phyloP scores from a whole-genome alignment of 2,329 filamentous ascomycete genomes.

The Paracorniculantispora psalliotae region DNA sequence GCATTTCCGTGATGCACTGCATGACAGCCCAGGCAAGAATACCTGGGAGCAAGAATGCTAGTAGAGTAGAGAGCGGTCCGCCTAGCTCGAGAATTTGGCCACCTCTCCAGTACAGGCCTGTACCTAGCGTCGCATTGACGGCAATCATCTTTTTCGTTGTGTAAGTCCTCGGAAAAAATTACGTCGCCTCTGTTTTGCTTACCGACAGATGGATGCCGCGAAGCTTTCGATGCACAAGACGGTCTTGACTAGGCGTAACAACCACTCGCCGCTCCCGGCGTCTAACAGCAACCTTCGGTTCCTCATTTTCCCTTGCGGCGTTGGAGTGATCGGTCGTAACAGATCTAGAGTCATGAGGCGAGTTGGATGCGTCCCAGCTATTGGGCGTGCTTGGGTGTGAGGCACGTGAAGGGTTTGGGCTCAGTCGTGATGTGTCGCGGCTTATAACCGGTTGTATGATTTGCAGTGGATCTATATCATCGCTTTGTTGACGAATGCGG shows the following conservation, averaged over 20 bases:
- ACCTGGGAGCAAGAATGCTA: constrained; percentile 25
- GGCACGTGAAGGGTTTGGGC: background rate
- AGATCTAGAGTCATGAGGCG: background rate
- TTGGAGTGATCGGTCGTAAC: background rate
- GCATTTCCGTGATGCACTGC: constrained; percentile 27
- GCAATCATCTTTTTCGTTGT: constrained; percentile 24
- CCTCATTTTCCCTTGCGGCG: background rate
- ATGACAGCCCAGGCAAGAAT: constrained; percentile 27
- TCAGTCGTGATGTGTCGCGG: background rate
- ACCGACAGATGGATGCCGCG: constrained; percentile 24
- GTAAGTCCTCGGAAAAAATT: background rate
- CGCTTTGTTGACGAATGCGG: background rate
- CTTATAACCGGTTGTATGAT: background rate
- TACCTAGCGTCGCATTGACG: constrained; percentile 24
- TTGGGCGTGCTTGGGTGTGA: background rate
- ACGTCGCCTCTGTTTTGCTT: background rate
- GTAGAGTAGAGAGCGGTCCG: constrained; percentile 22
- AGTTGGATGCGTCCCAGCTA: background rate
- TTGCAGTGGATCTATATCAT: background rate
- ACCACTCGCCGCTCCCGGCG: constrained; percentile 14
- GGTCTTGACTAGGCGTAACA: constrained; percentile 16
- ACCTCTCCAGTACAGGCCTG: constrained; percentile 26
- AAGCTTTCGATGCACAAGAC: constrained; percentile 19
- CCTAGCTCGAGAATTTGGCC: constrained; percentile 25
- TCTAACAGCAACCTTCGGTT: constrained; percentile 3